Base-by-base conservation (phyloP, 1,139 yeast species). In the Debaryomycetaceae sp. region DNA sequence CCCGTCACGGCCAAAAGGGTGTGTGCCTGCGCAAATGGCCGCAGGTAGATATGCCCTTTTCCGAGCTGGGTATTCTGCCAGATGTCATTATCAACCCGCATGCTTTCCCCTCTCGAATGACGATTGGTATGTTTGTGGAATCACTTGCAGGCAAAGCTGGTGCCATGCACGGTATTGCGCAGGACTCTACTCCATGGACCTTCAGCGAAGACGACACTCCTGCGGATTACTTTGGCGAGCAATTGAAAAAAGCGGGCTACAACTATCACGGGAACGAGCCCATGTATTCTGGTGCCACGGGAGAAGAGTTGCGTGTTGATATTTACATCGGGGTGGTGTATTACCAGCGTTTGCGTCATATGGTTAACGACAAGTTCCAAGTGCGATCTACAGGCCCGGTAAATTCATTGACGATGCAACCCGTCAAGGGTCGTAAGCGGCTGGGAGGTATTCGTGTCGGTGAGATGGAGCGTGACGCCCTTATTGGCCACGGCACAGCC, bases 41-140 rank as follows among this genome's bases (percentile, higher is more conserved):
- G 16, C 78, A 85, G 30, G 68, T 82, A 39, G 98, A 90, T 53
- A 78, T 90, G 95, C 99, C 99, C 35, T 90, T 90, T 61, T 74
- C 86, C 39, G 98, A 90, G 59, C 65, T 81, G 22, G 98, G 98
- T 47, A 87, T 90, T 38, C 95, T 83, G 54, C 98, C 98, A 2
- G 98, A 90, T 60, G 83, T 90, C 42, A 90, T 90, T 49, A 90
- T 90, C 49, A 90, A 90, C 53, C 98, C 98, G 4, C 98, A 90
- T 54, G 98, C 97, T 41, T 90, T 90, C 87, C 98, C 98, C 43
- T 87, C 97, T 31, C 93, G 98, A 68, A 90, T 90, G 99, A 90
- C 99, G 15, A 90, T 90, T 57, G 99, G 98, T 64, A 90, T 90
- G 98, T 90, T 90, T 62, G 97, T 90, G 29, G 99, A 90, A 59